phyloP scores from a whole-genome alignment of 768 basidiomycete genomes.

The Amanita muscaria region DNA sequence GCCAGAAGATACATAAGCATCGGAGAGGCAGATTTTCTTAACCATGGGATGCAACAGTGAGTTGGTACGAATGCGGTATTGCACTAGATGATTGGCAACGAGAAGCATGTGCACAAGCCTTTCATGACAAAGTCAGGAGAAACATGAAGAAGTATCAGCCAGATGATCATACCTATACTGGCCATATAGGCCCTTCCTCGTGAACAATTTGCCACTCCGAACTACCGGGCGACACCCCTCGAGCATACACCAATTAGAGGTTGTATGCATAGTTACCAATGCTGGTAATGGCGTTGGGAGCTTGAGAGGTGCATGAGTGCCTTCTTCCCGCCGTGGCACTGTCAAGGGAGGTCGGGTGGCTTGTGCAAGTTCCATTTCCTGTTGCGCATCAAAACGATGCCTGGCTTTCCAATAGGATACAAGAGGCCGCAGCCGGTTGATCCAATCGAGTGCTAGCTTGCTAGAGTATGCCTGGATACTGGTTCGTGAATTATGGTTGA shows the following conservation, averaged over 20 bases:
- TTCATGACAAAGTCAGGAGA: constrained; percentile 4
- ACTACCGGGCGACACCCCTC: constrained; percentile 71
- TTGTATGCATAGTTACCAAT: constrained; percentile 48
- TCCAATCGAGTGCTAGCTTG: constrained; percentile 74
- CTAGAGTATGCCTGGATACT: constrained; percentile 50
- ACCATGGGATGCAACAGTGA: constrained; percentile 50
- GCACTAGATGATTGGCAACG: constrained; percentile 63
- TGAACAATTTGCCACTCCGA: constrained; percentile 65
- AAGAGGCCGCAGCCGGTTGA: constrained; percentile 62
- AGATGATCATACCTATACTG: constrained; percentile 61
- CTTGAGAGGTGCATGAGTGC: constrained; percentile 33
- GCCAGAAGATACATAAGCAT: constrained; percentile 84
- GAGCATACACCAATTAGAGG: constrained; percentile 75
- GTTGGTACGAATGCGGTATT: constrained; percentile 55
- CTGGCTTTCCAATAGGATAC: constrained; percentile 73
- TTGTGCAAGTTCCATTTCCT: constrained; percentile 75
- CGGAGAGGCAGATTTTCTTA: constrained; percentile 50
- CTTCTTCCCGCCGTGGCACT: constrained; percentile 35
- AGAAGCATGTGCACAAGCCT: constrained; percentile 71
- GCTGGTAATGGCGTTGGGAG: constrained; percentile 46
- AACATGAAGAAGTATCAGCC: neutral
- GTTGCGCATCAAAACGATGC: constrained; percentile 64
- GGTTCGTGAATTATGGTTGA: neutral
- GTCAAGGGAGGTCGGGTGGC: constrained; percentile 51
- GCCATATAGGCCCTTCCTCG: constrained; percentile 59